Evolutionary conservation across 208 protist species (phyloP).

Genomic region (Strigomonas galati): DNA sequence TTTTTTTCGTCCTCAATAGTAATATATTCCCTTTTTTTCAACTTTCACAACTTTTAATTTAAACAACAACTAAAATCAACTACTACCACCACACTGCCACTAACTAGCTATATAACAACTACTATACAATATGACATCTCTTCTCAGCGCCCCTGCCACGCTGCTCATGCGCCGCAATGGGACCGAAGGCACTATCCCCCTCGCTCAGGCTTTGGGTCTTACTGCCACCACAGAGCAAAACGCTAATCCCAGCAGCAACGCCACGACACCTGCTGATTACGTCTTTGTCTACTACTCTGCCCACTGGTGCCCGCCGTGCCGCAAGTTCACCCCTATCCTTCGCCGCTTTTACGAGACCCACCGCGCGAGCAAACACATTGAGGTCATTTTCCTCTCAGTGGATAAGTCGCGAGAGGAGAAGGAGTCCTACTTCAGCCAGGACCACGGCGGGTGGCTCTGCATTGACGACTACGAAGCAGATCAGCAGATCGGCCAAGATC

Average conservation of each 20-base stretch:
- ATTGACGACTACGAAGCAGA: slow-evolving; percentile 38
- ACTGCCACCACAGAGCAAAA: too few species aligned
- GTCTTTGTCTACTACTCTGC: slow-evolving; percentile 79
- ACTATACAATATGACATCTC: too few species aligned
- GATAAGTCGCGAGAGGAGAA: slow-evolving; percentile 46
- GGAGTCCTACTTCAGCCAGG: slow-evolving; percentile 37
- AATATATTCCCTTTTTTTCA: background rate
- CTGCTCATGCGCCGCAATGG: too few species aligned
- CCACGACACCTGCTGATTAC: slow-evolving; percentile 43
- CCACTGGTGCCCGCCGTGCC: slow-evolving; percentile 82
- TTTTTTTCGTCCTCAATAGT: background rate
- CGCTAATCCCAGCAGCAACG: slow-evolving; percentile 48
- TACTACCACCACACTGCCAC: too few species aligned
- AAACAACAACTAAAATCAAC: too few species aligned
- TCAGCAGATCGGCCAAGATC: slow-evolving; percentile 13
- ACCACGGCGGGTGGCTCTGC: slow-evolving; percentile 48
- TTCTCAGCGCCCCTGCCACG: too few species aligned
- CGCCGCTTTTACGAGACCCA: slow-evolving; percentile 44
- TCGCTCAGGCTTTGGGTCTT: too few species aligned
- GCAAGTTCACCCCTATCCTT: slow-evolving; percentile 66
- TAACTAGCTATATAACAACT: too few species aligned
- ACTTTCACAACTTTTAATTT: too few species aligned
- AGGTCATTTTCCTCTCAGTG: slow-evolving; percentile 65
- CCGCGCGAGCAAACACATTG: slow-evolving; percentile 41
- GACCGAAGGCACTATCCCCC: too few species aligned